A percentile compares a stretch with the other conserved stretches of the same genome.
phyloP scores from a whole-genome alignment of 192 early-diverging fungal species.

The Gryganskiella cystojenkinii region DNA sequence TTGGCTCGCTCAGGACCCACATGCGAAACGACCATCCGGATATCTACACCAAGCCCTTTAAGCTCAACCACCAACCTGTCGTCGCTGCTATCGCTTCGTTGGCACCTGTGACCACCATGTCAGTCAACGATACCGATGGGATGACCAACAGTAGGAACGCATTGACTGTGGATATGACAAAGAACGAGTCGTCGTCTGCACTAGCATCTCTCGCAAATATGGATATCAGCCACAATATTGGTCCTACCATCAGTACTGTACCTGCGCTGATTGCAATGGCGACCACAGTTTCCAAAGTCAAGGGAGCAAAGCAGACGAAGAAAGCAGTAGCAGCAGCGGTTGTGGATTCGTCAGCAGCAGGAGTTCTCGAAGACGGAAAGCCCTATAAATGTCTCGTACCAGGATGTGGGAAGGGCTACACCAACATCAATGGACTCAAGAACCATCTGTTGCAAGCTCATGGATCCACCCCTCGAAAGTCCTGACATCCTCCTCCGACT shows the following conservation, averaged over 20 bases:
- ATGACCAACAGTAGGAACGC: no score
- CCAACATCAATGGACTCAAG: constrained; percentile 83
- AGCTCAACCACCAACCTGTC: background rate
- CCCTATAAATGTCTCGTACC: constrained; percentile 76
- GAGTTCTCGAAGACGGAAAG: constrained; percentile 45
- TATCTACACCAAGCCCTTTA: constrained; percentile 1
- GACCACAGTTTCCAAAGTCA: no score
- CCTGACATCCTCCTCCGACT: no score
- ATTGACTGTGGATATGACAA: no score
- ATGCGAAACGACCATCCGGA: constrained; percentile 32
- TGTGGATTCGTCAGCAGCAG: background rate
- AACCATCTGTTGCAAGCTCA: constrained; percentile 84
- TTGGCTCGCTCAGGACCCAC: constrained; percentile 17
- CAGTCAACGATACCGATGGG: no score
- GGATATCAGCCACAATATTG: no score
- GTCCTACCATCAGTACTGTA: no score
- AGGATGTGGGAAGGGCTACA: constrained; percentile 77
- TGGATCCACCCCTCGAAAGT: constrained; percentile 34
- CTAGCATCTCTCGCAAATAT: no score
- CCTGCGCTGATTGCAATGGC: no score
- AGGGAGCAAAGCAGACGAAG: no score
- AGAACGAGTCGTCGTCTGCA: no score
- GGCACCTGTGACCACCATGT: background rate
- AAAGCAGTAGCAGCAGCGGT: no score
- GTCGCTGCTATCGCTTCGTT: background rate